Evolutionary conservation across 306 rosid genomes (phyloP).

Genomic region (Mucuna pruriens): DNA sequence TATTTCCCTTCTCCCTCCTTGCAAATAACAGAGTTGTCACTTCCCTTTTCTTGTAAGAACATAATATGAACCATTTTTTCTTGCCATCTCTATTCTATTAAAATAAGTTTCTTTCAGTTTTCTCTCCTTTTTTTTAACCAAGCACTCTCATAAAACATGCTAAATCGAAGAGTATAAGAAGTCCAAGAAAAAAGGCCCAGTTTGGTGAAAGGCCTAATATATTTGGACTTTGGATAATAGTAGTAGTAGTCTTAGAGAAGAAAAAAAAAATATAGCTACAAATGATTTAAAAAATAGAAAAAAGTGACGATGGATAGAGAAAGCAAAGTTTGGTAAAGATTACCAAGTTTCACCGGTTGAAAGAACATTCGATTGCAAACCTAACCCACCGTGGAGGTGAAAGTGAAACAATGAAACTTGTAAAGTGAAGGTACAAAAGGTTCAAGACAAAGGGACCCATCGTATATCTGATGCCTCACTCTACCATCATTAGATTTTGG

Average conservation of each 20-base stretch:
- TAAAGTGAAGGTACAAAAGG: background rate
- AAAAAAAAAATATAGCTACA: background rate
- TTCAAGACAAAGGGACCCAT: conserved; percentile 52
- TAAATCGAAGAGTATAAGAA: background rate
- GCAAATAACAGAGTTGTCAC: too few relatives aligned
- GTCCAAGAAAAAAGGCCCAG: background rate
- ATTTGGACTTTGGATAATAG: background rate
- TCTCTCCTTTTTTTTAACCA: too few relatives aligned
- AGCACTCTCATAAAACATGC: too few relatives aligned
- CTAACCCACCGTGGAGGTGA: background rate
- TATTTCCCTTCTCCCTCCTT: too few relatives aligned
- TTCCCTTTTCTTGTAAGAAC: too few relatives aligned
- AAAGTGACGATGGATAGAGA: background rate
- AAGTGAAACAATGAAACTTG: background rate
- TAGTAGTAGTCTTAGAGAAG: background rate
- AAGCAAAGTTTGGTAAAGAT: conserved; percentile 34
- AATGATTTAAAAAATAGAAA: background rate
- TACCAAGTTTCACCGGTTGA: background rate
- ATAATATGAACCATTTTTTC: too few relatives aligned
- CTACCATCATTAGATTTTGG: conserved; percentile 63
- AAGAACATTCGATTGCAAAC: background rate
- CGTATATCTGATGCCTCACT: conserved; percentile 64
- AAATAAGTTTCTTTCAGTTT: too few relatives aligned
- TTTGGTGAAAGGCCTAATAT: background rate
- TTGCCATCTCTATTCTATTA: too few relatives aligned